These are phyloP conservation scores for Perkinsus chesapeaki DNA, from an alignment of 169 alveolate genomes.

Conservation along the genomic window DNA sequence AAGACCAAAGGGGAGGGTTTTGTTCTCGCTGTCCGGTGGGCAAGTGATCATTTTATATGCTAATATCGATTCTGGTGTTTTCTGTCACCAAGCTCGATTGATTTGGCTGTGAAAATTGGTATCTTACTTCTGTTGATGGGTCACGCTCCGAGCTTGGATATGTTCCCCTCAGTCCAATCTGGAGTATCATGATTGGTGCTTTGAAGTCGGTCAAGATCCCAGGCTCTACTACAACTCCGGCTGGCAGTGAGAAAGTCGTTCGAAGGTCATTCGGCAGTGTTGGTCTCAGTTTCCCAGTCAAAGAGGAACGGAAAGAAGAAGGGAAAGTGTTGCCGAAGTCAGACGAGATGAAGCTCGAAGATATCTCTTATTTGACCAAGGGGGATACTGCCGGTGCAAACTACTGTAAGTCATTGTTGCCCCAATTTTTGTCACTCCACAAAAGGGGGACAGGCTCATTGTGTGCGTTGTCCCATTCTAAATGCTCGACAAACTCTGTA, in stretches of 20 bases:
- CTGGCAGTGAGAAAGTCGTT: neutral
- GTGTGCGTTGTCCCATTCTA: neutral
- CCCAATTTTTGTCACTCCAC: neutral
- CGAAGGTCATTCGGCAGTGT: neutral
- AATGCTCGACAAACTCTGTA: neutral
- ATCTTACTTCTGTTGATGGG: too few species aligned
- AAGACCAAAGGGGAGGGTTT: neutral
- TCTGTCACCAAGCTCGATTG: too few species aligned
- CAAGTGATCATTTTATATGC: too few species aligned
- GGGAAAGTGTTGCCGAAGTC: neutral
- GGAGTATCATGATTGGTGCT: neutral
- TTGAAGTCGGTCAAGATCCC: neutral
- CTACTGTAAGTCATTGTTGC: neutral
- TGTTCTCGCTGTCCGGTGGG: too few species aligned
- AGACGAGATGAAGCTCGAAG: neutral
- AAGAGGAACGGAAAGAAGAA: neutral
- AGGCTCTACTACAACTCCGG: neutral
- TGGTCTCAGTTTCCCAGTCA: neutral
- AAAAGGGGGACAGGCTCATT: neutral
- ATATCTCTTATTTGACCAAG: neutral
- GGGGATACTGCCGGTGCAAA: neutral
- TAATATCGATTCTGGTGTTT: too few species aligned
- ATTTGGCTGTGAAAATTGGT: too few species aligned
- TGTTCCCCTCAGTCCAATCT: neutral
- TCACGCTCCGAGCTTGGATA: too few species aligned